Evolutionary conservation across 176 grass and related monocot species (phyloP), one percentile per base, ranked within the genome.

Genomic region (Cenchrus purpureus): DNA sequence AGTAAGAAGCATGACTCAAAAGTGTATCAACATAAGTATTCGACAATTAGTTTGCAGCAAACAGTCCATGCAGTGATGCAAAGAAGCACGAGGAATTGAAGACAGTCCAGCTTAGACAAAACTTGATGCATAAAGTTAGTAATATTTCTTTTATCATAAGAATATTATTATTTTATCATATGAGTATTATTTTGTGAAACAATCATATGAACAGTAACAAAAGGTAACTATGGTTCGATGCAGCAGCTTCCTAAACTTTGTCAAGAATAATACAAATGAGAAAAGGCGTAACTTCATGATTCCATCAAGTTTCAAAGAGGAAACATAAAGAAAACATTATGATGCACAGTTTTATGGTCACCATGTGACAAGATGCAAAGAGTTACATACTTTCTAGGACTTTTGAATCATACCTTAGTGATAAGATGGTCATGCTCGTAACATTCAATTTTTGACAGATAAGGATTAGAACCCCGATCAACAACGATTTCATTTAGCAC

Each of bases 361-460:
- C 68, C 17, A 88, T 67, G 68, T 12, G 76, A 62, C 76, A 91
- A 68, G 34, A 71, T 60, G 10, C 68, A 76, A 75, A 70, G 5
- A 83, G 34, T 76, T 44, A 81, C 3, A 70, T 12, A 3, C 75
- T 81, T 78, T 73, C 53, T 44, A 75, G 65, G 79, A 57, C 70
- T 83, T 89, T 28, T 79, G 28, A 22, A 79, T 59, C 83, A 83
- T 89, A 96, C 97, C 91, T 98, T 98, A 65, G 97, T 98, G 87
- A 98, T 98, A 78, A 94, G 93, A 70, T 78, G 89, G 82, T 98
- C 91, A 84, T 99, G 97, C 81, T 96, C 97, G 22, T 99, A 99
- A 55, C 97, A 99, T 82, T 99, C 97, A 68, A 99, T 95, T 91
- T 99, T 99, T 53, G 93, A 99, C 22, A 99, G 93, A 53, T 99